Percentiles rank a stretch among this genome's conserved stretches.
Conservation (phyloP, 1,284 basidiomycete species). For the Singerocomus inundabilis region DNA sequence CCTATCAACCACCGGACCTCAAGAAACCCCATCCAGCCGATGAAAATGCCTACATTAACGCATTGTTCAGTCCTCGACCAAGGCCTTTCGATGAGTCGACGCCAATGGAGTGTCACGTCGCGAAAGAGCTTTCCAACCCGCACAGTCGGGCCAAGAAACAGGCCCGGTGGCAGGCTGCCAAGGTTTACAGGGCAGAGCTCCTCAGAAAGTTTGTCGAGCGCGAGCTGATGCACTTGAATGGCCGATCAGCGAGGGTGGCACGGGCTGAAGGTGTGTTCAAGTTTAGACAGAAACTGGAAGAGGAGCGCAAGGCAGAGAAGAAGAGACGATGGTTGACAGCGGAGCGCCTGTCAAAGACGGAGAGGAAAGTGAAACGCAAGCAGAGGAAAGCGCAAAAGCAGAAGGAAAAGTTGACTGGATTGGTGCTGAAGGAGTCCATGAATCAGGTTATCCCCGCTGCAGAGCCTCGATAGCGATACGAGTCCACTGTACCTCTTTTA, state of each 20-base stretch:
- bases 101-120: slow-evolving; percentile 64
- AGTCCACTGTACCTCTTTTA: slow-evolving; percentile 1
- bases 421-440: slow-evolving; percentile 56
- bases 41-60: slow-evolving; percentile 59
- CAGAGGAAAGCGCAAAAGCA: slow-evolving; percentile 59
- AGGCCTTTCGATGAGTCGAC: slow-evolving; percentile 46
- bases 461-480: slow-evolving; percentile 6
- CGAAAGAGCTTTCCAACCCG: slow-evolving; percentile 72
- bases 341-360: slow-evolving; percentile 43
- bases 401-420: slow-evolving; percentile 56
- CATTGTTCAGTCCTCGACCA: slow-evolving; percentile 48
- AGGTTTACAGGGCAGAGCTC: slow-evolving; percentile 46
- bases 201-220: slow-evolving; percentile 51
- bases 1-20: slow-evolving; percentile 61
- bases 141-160: slow-evolving; percentile 79
- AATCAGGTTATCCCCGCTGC: slow-evolving; percentile 66
- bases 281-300: slow-evolving; percentile 59
- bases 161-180: slow-evolving; percentile 63
- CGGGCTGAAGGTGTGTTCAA: slow-evolving; percentile 71
- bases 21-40: slow-evolving; percentile 38
- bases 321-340: slow-evolving; percentile 57
- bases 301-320: slow-evolving; percentile 57
- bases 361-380: slow-evolving; percentile 50
- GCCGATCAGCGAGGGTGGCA: slow-evolving; percentile 57
- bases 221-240: slow-evolving; percentile 55